A percentile compares a stretch with the other conserved stretches of the same genome.
Evolutionary conservation across 2,329 filamentous ascomycete species (phyloP).

Genomic region (Epichloe baconii): DNA sequence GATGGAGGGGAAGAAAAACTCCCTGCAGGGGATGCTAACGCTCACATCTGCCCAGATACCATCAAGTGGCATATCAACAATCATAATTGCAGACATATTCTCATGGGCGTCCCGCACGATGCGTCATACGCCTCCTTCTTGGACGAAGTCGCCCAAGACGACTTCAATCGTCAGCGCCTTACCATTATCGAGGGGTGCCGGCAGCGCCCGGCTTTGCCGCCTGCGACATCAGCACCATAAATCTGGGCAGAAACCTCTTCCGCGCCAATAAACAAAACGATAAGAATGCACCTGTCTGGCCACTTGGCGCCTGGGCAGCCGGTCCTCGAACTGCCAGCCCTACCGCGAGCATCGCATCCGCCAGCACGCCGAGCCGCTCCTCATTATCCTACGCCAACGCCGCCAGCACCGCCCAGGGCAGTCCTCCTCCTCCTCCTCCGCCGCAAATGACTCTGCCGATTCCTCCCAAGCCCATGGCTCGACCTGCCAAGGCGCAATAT

Average conservation of each 20-base stretch:
- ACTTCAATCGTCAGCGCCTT: slow-evolving; percentile 29
- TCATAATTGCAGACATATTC: slow-evolving; percentile 46
- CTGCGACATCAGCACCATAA: slow-evolving; percentile 33
- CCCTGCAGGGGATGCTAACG: background rate
- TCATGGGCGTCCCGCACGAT: slow-evolving; percentile 50
- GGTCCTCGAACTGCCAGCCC: slow-evolving; percentile 8
- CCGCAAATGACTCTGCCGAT: slow-evolving; percentile 29
- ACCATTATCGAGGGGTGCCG: slow-evolving; percentile 42
- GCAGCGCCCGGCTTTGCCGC: slow-evolving; percentile 35
- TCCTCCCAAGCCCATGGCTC: slow-evolving; percentile 12
- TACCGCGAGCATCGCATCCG: slow-evolving; percentile 7
- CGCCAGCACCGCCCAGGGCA: slow-evolving; percentile 24
- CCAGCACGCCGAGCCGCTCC: slow-evolving; percentile 4
- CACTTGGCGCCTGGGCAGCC: slow-evolving; percentile 8
- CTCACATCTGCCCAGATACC: slow-evolving; percentile 24
- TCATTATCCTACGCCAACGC: slow-evolving; percentile 26
- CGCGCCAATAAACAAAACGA: slow-evolving; percentile 38
- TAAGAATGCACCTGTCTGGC: slow-evolving; percentile 1
- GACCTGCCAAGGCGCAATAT: slow-evolving; percentile 7
- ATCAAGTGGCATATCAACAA: slow-evolving; percentile 46
- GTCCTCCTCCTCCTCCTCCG: slow-evolving; percentile 19
- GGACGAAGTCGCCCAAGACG: slow-evolving; percentile 37
- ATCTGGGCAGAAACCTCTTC: slow-evolving; percentile 36
- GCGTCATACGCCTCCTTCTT: slow-evolving; percentile 47
- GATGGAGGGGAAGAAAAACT: too few species aligned